Evolutionary conservation across 2,329 filamentous ascomycete genomes (phyloP), one percentile per base, ranked within the genome.

Genomic region (Trichoderma atrobrunneum): DNA sequence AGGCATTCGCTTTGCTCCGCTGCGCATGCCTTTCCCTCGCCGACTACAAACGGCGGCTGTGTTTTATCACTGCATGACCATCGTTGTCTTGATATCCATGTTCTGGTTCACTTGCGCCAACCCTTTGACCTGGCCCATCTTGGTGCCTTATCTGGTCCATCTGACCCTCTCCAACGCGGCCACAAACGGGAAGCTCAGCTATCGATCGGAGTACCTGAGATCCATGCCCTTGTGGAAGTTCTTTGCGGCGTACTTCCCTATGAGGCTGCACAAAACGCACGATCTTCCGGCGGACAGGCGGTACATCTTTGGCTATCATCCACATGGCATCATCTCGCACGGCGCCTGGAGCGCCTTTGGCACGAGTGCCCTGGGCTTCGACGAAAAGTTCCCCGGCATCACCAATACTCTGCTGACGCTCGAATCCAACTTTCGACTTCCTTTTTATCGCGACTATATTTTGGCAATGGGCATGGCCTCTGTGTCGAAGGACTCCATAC

Each of bases 241-340:
- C 60, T 98, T 98, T 79, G 94, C 93, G 30, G 93, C 90, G 18
- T 99, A 98, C 84, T 99, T 97, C 79, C 96, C 96, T 5, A 93
- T 94, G 62, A 89, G 88, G 71, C 87, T 99, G 51, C 94, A 98
- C 84, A 93, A 96, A 75, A 96, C 93, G 5, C 88, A 92, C 75
- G 87, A 91, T 71, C 88, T 99, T 7, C 88, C 92, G 26, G 88
- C 94, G 0, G 94, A 92, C 1, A 87, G 94, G 74, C 97, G 97
- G 82, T 99, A 98, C 83, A 94, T 99, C 74, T 94, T 99, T 77
- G 95, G 95, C 59, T 98, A 98, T 81, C 96, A 98, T 78, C 96
- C 96, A 0, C 96, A 99, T 79, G 95, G 96, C 28, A 98, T 99
- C 81, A 98, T 99, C 78, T 96, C 93, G 6, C 94, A 98, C 77